A percentile compares a stretch with the other conserved stretches of the same genome.
Evolutionary conservation across 768 basidiomycete genomes (phyloP).

Genomic region (Kondoa malvinella): DNA sequence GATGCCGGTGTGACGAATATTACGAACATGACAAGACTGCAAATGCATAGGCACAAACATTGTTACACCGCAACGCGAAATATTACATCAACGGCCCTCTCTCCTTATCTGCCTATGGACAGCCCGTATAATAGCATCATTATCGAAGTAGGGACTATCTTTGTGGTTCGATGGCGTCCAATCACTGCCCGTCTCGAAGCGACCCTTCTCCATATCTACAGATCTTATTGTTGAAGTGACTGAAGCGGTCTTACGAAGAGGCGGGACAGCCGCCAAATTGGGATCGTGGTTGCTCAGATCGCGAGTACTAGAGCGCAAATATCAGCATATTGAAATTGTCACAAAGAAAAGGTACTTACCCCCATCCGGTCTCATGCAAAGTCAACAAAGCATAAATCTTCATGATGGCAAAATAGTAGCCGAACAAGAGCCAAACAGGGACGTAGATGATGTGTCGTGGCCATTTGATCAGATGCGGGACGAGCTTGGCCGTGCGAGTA

Average conservation of each 20-base stretch:
- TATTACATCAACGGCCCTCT: too few species aligned
- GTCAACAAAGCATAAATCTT: slow-evolving; percentile 80
- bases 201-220: neutral
- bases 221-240: neutral
- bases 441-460: slow-evolving; percentile 64
- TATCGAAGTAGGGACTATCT: neutral
- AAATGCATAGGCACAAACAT: too few species aligned
- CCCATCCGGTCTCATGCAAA: too few species aligned
- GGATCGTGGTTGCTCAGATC: neutral
- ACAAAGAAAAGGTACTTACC: slow-evolving; percentile 34
- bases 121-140: too few species aligned
- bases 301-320: neutral
- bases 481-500: slow-evolving; percentile 43
- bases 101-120: too few species aligned
- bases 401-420: slow-evolving; percentile 90
- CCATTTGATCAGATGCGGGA: slow-evolving; percentile 62
- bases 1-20: too few species aligned
- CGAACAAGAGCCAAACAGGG: slow-evolving; percentile 73
- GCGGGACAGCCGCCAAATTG: neutral
- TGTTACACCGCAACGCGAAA: too few species aligned
- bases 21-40: too few species aligned
- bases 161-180: neutral
- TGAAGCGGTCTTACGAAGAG: neutral
- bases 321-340: neutral
- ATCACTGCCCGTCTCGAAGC: neutral